These are phyloP conservation scores for Gastrolobium bilobum DNA, from an alignment of 306 rosid species.

Conservation along the genomic window DNA sequence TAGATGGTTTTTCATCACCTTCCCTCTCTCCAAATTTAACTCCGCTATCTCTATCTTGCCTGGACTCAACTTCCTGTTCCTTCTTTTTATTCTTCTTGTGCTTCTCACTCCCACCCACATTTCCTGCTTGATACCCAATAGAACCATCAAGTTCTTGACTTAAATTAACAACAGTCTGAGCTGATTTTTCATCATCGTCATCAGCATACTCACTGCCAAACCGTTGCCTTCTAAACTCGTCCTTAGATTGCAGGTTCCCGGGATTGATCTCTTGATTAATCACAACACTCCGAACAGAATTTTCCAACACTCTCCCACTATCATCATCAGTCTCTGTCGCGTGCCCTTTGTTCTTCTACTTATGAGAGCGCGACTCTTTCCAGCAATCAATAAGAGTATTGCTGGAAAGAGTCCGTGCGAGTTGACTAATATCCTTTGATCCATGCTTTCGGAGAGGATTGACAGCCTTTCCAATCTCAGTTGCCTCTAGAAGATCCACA, in stretches of 20 bases:
- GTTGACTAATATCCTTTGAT: no score
- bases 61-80: conserved; percentile 14
- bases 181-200: conserved; percentile 3
- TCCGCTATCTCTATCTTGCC: background rate
- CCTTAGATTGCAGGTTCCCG: background rate
- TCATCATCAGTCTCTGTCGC: background rate
- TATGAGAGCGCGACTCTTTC: conserved; percentile 43
- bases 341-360: conserved; percentile 37
- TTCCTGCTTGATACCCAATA: conserved; percentile 20
- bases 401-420: no score
- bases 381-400: no score
- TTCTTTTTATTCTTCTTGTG: conserved; percentile 48
- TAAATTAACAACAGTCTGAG: background rate
- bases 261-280: background rate
- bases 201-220: background rate
- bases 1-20: conserved; percentile 15
- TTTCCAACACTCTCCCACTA: conserved; percentile 4
- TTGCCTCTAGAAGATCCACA: no score
- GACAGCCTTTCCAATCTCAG: no score
- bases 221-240: background rate
- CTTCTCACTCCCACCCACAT: conserved; percentile 32
- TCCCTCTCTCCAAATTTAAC: conserved; percentile 16
- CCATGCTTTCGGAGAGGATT: no score
- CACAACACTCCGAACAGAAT: conserved; percentile 13
- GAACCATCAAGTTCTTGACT: conserved; percentile 35